Conservation (phyloP, 2,329 filamentous ascomycete species). For the Fusarium aywerte region DNA sequence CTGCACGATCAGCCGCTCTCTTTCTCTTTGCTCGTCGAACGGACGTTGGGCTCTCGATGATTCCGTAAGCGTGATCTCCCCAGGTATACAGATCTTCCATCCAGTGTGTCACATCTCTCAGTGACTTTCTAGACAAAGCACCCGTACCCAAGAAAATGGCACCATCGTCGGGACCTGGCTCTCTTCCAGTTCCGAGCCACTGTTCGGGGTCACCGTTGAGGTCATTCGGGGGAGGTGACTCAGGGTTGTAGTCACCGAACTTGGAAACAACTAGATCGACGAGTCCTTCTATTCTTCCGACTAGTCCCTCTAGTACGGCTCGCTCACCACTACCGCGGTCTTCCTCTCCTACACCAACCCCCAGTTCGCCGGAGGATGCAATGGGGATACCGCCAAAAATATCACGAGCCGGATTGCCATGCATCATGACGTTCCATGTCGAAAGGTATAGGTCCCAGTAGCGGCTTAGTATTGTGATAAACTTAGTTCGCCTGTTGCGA, state of each 20-base stretch:
- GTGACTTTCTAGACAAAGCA: slow-evolving; percentile 74
- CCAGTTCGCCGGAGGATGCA: slow-evolving; percentile 88
- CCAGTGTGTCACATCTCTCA: slow-evolving; percentile 83
- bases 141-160: slow-evolving; percentile 87
- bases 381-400: slow-evolving; percentile 88
- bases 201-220: slow-evolving; percentile 42
- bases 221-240: slow-evolving; percentile 39
- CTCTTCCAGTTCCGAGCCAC: slow-evolving; percentile 80
- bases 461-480: slow-evolving; percentile 76
- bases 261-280: slow-evolving; percentile 88
- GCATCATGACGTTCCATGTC: slow-evolving; percentile 89
- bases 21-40: slow-evolving; percentile 62
- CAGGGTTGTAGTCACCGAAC: slow-evolving; percentile 70
- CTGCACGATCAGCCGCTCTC: slow-evolving; percentile 42
- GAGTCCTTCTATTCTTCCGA: slow-evolving; percentile 81
- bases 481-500: slow-evolving; percentile 71
- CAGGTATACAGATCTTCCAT: slow-evolving; percentile 88
- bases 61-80: slow-evolving; percentile 85
- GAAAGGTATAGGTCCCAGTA: slow-evolving; percentile 81
- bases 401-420: slow-evolving; percentile 85
- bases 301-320: slow-evolving; percentile 91
- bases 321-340: slow-evolving; percentile 93
- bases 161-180: slow-evolving; percentile 79
- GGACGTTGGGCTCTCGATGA: slow-evolving; percentile 80
- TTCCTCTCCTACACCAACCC: slow-evolving; percentile 94